Evolutionary conservation across 2,329 filamentous ascomycete species (phyloP), one percentile per base, ranked within the genome.

Genomic region (Leptographium wingfieldii): DNA sequence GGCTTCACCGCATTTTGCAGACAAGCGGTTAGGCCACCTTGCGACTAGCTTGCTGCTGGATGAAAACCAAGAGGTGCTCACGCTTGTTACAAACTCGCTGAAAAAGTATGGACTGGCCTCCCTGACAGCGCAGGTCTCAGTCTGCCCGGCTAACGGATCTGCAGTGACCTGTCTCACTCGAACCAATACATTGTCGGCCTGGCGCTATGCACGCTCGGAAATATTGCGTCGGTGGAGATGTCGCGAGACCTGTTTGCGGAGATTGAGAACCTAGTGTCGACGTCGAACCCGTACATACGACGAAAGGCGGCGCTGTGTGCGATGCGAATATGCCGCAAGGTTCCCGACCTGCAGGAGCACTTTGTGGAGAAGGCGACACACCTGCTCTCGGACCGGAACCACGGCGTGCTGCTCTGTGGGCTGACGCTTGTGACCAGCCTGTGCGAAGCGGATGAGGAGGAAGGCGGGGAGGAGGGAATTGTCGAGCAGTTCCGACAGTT

Each of bases 171-270:
- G 60, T 90, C 92, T 68, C 94, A 99, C 75, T 92, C 90, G 59
- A 99, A 99, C 72, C 94, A 99, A 74, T 99, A 99, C 73, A 90
- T 99, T 63, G 94, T 97, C 66, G 94, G 95, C 29, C 86, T 99
- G 57, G 94, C 94, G 62, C 84, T 99, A 38, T 96, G 92, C 72
- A 96, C 95, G 0, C 83, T 99, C 25, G 94, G 92, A 66, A 99
- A 99, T 72, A 99, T 99, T 67, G 92, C 95, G 61, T 96, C 92
- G 0, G 81, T 97, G 69, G 94, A 99, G 73, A 99, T 99, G 94
- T 95, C 94, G 22, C 83, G 94, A 78, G 94, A 99, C 74, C 78
- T 99, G 25, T 99, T 99, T 73, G 84, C 91, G 66, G 92, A 99
- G 79, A 89, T 99, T 71, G 95, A 99, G 73, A 89, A 82, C 63